Evolutionary conservation across 2,329 filamentous ascomycete species (phyloP).

Genomic region (Trichoderma sp.): DNA sequence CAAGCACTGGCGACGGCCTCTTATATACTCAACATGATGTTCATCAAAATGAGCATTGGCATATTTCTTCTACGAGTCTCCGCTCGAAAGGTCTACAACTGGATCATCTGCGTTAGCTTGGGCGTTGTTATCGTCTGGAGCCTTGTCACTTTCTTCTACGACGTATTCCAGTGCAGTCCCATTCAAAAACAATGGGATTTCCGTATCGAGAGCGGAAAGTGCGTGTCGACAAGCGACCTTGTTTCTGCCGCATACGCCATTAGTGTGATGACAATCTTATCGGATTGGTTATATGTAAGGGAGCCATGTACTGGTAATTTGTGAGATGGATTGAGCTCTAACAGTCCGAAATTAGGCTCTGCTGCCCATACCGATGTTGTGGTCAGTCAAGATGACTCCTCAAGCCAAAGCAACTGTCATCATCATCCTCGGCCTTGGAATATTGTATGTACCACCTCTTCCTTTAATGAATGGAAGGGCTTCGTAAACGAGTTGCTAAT

Average conservation of each 20-base stretch:
- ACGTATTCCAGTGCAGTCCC: constrained; percentile 54
- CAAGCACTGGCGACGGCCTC: constrained; percentile 54
- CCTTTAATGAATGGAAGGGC: not conserved
- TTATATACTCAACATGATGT: constrained; percentile 57
- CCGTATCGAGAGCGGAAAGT: constrained; percentile 46
- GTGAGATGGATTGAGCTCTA: not conserved
- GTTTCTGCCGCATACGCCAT: constrained; percentile 54
- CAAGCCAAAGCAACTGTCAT: constrained; percentile 56
- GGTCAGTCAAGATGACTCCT: constrained; percentile 55
- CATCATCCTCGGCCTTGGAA: constrained; percentile 50
- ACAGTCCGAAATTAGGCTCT: constrained; percentile 42
- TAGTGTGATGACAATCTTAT: constrained; percentile 54
- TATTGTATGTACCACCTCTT: constrained; percentile 44
- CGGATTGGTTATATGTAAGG: constrained; percentile 56
- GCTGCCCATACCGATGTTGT: constrained; percentile 56
- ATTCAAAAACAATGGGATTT: constrained; percentile 57
- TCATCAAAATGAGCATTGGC: constrained; percentile 58
- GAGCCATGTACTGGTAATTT: not conserved
- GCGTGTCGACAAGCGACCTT: constrained; percentile 47
- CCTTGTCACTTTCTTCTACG: constrained; percentile 53
- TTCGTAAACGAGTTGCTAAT: constrained; percentile 25
- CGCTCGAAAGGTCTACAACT: constrained; percentile 49
- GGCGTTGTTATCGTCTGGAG: constrained; percentile 50
- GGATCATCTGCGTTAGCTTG: constrained; percentile 50
- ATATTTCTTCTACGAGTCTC: constrained; percentile 54